A percentile compares a stretch with the other conserved stretches of the same genome.
Evolutionary conservation across 768 basidiomycete species (phyloP).

Genomic region (Hydnum rufescens): DNA sequence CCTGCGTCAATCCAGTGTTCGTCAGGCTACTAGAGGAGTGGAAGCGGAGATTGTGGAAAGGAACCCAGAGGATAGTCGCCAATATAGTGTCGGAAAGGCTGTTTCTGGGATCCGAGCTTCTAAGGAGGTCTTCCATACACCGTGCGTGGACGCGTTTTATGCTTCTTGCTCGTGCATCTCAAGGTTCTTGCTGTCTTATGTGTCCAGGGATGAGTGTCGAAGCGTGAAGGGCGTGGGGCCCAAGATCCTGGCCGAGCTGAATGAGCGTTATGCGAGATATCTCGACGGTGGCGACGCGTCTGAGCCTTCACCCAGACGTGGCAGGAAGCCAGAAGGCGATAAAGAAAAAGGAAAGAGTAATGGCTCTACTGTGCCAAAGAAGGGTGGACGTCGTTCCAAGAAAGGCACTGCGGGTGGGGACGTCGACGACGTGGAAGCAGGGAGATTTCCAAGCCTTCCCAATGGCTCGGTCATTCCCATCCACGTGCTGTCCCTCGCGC

Average conservation of each 20-base stretch:
- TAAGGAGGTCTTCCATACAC: not conserved
- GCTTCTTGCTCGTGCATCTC: not conserved
- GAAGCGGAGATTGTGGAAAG: not conserved
- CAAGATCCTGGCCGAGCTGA: not conserved
- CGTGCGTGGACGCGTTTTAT: not conserved
- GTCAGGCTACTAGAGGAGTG: not conserved
- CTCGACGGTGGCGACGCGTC: not conserved
- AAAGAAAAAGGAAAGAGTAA: not conserved
- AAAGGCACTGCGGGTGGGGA: no score
- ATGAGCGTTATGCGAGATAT: not conserved
- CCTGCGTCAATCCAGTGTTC: slow-evolving; percentile 5
- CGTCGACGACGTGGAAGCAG: no score
- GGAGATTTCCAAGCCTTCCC: no score
- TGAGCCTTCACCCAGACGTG: not conserved
- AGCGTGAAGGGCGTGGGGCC: not conserved
- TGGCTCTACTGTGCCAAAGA: not conserved
- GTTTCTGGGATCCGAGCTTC: not conserved
- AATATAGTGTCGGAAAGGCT: not conserved
- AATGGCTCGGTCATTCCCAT: no score
- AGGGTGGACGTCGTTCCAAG: not conserved
- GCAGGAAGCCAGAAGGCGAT: not conserved
- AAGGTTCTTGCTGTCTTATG: not conserved
- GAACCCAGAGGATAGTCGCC: not conserved
- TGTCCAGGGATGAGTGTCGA: not conserved
- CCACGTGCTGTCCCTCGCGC: no score